Base-by-base conservation (phyloP, 305 asterid genomes). In the Fraxinus albicans region DNA sequence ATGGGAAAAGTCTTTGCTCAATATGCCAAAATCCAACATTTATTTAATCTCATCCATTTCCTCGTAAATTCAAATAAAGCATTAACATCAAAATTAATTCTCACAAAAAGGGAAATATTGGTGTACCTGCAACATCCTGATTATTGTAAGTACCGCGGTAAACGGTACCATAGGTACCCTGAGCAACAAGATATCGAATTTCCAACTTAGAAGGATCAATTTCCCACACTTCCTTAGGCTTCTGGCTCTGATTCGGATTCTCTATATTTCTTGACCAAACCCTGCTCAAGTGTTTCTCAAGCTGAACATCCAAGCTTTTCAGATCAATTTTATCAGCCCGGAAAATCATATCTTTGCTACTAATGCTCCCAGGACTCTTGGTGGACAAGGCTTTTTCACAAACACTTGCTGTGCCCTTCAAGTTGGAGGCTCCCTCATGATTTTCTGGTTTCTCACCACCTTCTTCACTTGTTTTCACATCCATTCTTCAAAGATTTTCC, bases 91-190 rank as follows among this genome's bases (percentile, higher is more conserved):
- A 8, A 35, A 27, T 19, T 8, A 19, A 10, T 27, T 38, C 2
- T n/a, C 12, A 9, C 19, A 40, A 50, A 67, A 73, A 36, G 47
- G 35, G 36, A 60, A 77, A 27, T 65, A 25, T 50, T 38, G 38
- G 47, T 17, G 53, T 83, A 94, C 99, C 99, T 81, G 97, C 99
- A 86, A 95, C 99, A 87, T 95, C 99, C 85, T 87, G 95, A 77
- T 85, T 65, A 83, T 93, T 84, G 80, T 95, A 95, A 63, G 91
- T 92, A 13, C 95, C 99, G 29, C 99, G 90, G 79, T 95, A 95
- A 42, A 95, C 97, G 0, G 99, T 95, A 15, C 99, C 99, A 84
- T 91, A 95, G 0, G 98, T 94, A 1, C 99, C 99, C 90, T 90
- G 95, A 50, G 99, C 99, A 75, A 94, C 83, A 35, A 93, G 97